Evolutionary conservation across 2,329 filamentous ascomycete species (phyloP), one percentile per base, ranked within the genome.

Genomic region (Rasamsonia emersonii): DNA sequence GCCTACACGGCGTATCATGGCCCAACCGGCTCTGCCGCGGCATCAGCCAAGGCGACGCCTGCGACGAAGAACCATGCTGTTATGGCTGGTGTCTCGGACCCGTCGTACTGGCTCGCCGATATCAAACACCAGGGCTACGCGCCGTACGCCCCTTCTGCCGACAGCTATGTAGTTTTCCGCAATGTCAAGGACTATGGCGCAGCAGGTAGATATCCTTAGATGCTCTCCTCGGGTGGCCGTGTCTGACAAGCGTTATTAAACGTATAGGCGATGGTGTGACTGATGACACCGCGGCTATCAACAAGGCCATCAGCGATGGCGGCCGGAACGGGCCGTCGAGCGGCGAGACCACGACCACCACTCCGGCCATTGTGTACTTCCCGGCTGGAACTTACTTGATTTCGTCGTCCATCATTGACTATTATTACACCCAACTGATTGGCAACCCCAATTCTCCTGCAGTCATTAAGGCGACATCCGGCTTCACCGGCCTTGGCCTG

Each of bases 341-440:
- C 31, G 59, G 59, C 42, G 34, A 49, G 20, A 53, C 54, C n/a
- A 55, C 64, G 4, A 73, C 72, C 0, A 68, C 57, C 1, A 68
- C 65, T 2, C 71, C 72, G 2, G 70, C 69, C 3, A 53, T 73
- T 14, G 64, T 76, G n/a, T 75, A 74, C 48, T 73, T 74, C 43
- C 71, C 68, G 3, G 61, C 64, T 10, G 75, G 74, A 25, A 76
- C 67, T 0, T 82, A 82, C 41, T 30, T 73, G 2, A 63, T 77
- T 36, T 74, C 65, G 24, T 56, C 59, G 0, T 62, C 71, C 2
- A 74, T 82, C 39, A 66, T 76, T 32, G 65, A 75, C 44, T 77
- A 75, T 44, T 81, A 79, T 53, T 71, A 72, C 38, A 80, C 76
- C 4, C 69, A 77, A 50, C 54, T 80, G 9, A 64, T 79, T 34